Base-by-base conservation (phyloP, 1,284 basidiomycete species). In the Singerocomus rubriflavus region DNA sequence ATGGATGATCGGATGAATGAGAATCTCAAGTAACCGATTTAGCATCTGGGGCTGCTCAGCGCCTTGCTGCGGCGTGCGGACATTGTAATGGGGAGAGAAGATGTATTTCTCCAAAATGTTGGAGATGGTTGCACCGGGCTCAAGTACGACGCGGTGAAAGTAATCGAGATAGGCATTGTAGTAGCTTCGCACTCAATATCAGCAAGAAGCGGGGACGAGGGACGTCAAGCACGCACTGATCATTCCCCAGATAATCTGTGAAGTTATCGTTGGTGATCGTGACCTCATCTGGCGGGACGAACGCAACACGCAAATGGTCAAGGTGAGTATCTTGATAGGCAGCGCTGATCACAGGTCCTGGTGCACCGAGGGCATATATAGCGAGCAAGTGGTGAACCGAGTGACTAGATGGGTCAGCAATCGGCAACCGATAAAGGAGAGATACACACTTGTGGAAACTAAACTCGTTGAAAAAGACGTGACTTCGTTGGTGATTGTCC, bases 1-100 rank as follows among this genome's bases (percentile, higher is more conserved):
- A 53, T 86, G 82, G 32, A 88, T 86, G 52, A 86, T 61, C 0
- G 84, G 83, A 53, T 88, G 86, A 0, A 87, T 39, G 12, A 86
- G 65, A 11, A 80, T 81, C 7, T 76, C 74, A 9, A 85, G 55
- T 57, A 85, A 73, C 5, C 84, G 76, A 54, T 74, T 78, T 4
- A 86, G 62, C 83, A 88, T 85, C 54, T 76, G 66, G 1, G 81
- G 79, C 30, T 77, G 72, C 41, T 64, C 52, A 2, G 51, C 44
- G 6, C 57, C 62, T 13, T 60, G 48, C 30, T 52, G 37, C 0
- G 55, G 54, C 5, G 50, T 58, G n/a, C 63, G 61, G 33, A 65
- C 52, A 7, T 65, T 65, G 44, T 59, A 65, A 14, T 61, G 50
- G 17, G 46, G 35, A 11, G 63, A 65, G 40, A 65, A 67, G 11